Evolutionary conservation across 192 early-diverging fungal genomes (phyloP), one percentile per base, ranked within the genome.

Genomic region (Coemansia sp.): DNA sequence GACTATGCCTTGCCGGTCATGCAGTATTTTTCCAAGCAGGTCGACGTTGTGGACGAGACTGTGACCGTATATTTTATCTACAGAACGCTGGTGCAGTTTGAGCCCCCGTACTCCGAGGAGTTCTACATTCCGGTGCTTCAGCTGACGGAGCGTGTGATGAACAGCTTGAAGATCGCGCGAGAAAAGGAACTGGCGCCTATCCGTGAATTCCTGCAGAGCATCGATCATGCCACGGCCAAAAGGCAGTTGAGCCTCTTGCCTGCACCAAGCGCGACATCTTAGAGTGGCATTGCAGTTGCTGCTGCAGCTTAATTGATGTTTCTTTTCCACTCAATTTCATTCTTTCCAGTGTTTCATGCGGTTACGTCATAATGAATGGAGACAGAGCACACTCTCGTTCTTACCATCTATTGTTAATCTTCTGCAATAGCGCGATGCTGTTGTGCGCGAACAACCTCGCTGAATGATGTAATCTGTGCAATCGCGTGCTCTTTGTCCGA

Each of bases 21-120:
- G 9, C 69, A 81, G 52, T 92, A 89, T 63, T 83, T 92, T 55
- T 62, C 65, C 33, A 59, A 70, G 4, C 73, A 73, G 23, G 79
- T 70, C 1, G 79, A 81, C n/a, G 72, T 76, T 20, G 73, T 89
- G 32, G 89, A 92, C 52, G 87, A 92, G 74, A 89, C 85, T 46
- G 71, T 89, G 38, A 75, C 85, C 42, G 82, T 87, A 23, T 87
- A 90, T 74, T 89, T 89, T 83, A 81, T 91, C 50, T 52, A 69
- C 54, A 67, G 72, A 32, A 59, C 62, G 1, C 40, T 80, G 17
- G 56, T 36, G 20, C 76, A 79, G 48, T 69, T 75, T 33, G 69
- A 76, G 29, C 41, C 62, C 14, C 77, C 76, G 14, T 78, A 73
- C 45, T 59, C 76, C 2, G 56, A 69, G 1, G 55, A 63, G 19